Evolutionary conservation across 2,329 filamentous ascomycete species (phyloP), one percentile per base, ranked within the genome.

Genomic region (Coniella lustricola): DNA sequence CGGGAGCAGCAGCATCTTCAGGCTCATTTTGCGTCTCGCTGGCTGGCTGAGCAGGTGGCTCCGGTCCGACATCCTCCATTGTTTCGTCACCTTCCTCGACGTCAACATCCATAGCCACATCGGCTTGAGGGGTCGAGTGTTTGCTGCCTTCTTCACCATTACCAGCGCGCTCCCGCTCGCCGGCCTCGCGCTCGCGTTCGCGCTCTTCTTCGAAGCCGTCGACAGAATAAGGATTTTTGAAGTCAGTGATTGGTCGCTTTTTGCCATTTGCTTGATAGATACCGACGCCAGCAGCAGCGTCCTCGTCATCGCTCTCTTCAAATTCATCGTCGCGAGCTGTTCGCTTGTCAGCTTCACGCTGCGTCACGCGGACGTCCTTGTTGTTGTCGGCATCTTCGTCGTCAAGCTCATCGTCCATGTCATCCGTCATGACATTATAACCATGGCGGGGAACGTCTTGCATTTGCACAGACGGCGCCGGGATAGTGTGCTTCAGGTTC

Each of bases 381-480:
- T 93, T 90, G 57, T 87, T 79, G 55, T 96, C 90, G 46, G 89
- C 87, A 54, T 97, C 90, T 1, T 87, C 63, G 54, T 84, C 80
- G 51, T 84, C 78, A 7, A 82, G 65, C 56, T 81, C 78, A 10
- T 77, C 81, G 39, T 84, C 81, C 55, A 84, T 81, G 51, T 85
- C 81, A 44, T 84, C 81, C 0, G 80, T 77, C 67, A 82, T 79
- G 25, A 45, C 50, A 25, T 79, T 76, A 31, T 84, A 69, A 1
- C 79, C 77, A 46, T 78, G 76, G 16, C 81, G 75, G 3, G 81
- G 81, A 5, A 84, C 75, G 56, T 94, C 86, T 54, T 88, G 85
- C 80, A 95, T 86, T 66, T 96, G 90, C 17, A 96, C 89, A 17
- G 90, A 95, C 1, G 93, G 93, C 0, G 84, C 88, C 31, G 87